Evolutionary conservation across 768 basidiomycete species (phyloP), one percentile per base, ranked within the genome.

Genomic region (Pisolithus albus): DNA sequence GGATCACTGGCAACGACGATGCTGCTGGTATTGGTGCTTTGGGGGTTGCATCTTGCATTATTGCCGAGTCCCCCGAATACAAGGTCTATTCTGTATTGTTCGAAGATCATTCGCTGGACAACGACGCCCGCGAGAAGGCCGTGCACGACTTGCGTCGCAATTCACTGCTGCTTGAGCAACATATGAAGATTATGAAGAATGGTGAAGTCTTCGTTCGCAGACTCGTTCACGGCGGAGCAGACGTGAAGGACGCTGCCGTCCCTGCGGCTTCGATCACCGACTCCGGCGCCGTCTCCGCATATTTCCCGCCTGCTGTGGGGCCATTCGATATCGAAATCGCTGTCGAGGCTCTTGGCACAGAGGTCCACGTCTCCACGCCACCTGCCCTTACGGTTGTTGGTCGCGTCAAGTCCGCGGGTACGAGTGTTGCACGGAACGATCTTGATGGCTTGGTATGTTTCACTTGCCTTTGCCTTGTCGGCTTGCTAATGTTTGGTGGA

Each of bases 1-100:
- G 64, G 64, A 57, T 66, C 47, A 62, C 56, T 2, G 63, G 63
- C 5, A 67, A 66, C 30, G 64, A 66, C 36, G 58, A 67, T 26
- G 59, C 64, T 1, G 63, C 54, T 44, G 64, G 64, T 26, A 66
- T 66, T 15, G 65, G 63, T 10, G 65, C 64, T 16, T 57, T 66
- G 13, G 65, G 64, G 24, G 32, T 66, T 19, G 61, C 63, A 3
- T 62, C 65, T 0, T 66, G 64, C 46, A 47, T 66, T 5, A 58
- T 64, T 4, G 63, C 65, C 7, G 64, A 66, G 21, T 66, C 63
- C 4, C 62, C 63, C 11, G 65, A 64, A 32, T 66, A 62, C 43
- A 58, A 55, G 28, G 61, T 63, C 1, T 66, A 56, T 24, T 64
- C 63, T 2, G 51, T 66, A 1, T 61, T 66, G 6, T 66, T 66